Percentiles rank a stretch among this genome's conserved stretches.
Evolutionary conservation across 176 grass and related monocot species (phyloP).

Genomic region (Coix lacrymajobi): DNA sequence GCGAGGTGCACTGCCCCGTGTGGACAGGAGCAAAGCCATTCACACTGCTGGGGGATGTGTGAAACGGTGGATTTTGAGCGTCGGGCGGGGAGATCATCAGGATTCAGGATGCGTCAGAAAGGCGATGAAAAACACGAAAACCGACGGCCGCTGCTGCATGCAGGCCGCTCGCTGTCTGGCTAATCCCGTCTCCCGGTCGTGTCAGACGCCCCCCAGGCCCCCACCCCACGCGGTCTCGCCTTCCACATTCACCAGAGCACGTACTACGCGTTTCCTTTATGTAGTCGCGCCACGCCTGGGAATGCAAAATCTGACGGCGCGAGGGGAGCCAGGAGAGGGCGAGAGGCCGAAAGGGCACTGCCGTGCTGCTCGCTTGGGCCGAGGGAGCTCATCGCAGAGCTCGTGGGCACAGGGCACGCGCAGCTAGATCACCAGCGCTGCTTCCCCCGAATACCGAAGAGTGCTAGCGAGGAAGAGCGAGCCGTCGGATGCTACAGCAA

Average conservation of each 20-base stretch:
- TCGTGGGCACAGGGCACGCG: slow-evolving; percentile 26
- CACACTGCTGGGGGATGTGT: slow-evolving; percentile 23
- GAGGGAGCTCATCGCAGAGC: background rate
- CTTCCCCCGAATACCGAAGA: background rate
- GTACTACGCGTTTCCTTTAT: slow-evolving; percentile 30
- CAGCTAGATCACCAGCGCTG: slow-evolving; percentile 31
- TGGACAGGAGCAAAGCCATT: slow-evolving; percentile 24
- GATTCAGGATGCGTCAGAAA: slow-evolving; percentile 6
- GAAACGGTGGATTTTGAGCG: slow-evolving; percentile 15
- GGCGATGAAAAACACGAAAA: slow-evolving; percentile 3
- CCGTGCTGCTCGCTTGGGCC: too few relatives aligned
- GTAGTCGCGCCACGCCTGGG: background rate
- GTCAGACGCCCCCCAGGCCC: background rate
- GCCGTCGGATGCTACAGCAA: slow-evolving; percentile 37
- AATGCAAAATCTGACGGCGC: background rate
- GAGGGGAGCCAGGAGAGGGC: slow-evolving; percentile 11
- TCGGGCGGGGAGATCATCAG: background rate
- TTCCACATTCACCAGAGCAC: slow-evolving; percentile 30
- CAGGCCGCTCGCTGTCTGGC: background rate
- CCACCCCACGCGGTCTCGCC: background rate
- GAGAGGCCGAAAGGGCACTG: background rate
- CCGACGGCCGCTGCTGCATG: slow-evolving; percentile 1
- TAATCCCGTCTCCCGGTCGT: background rate
- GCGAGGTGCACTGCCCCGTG: slow-evolving; percentile 8
- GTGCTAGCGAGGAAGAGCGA: background rate